Base-by-base conservation (phyloP, 768 basidiomycete genomes). In the Termitomyces sp. region DNA sequence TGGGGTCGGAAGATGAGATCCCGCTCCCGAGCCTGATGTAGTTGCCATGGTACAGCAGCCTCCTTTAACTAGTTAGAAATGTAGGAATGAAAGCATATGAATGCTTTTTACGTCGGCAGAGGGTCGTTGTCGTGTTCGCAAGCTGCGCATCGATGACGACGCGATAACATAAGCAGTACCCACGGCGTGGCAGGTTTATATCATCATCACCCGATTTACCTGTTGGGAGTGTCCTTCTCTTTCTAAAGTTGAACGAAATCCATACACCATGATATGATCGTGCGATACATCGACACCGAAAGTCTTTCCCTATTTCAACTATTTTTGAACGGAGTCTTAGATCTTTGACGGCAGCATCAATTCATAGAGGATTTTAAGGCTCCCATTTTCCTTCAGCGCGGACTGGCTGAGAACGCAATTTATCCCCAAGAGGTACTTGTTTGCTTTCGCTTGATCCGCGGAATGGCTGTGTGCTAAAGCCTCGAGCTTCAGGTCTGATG, bases 1-100 rank as follows among this genome's bases (percentile, higher is more conserved):
- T 9, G 77, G 61, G 39, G 75, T 67, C 63, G 84, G 76, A 51
- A 84, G 68, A 61, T 84, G 76, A 24, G 88, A 85, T 39, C 91
- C 88, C 26, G 83, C 75, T 13, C 85, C 84, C 10, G 68, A 68
- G 46, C 67, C 67, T 37, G 55, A 44, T 57, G 63, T 60, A 32
- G 59, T 37, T 22, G 43, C 47, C 65, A 66, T 66, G 20, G 32
- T 26, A 24, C 22, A 37, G 20, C 24, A 46, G n/a, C 6, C 22
- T 51, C 42, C n/a, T 12, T 53, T 24, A 34, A 22, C 3, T 10
- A 20, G 13, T 12, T 27, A 9, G n/a, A n/a, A 16, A 16, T 46
- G 20, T 27, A 9, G n/a, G 22, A 16, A 16, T 46, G 20, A 29
- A 44, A 14, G 46, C 54, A 46, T 55, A 20, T 53, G 47, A 6